Base-by-base conservation (phyloP, 164 flowering plant genomes). In the Magnolia officinalis region DNA sequence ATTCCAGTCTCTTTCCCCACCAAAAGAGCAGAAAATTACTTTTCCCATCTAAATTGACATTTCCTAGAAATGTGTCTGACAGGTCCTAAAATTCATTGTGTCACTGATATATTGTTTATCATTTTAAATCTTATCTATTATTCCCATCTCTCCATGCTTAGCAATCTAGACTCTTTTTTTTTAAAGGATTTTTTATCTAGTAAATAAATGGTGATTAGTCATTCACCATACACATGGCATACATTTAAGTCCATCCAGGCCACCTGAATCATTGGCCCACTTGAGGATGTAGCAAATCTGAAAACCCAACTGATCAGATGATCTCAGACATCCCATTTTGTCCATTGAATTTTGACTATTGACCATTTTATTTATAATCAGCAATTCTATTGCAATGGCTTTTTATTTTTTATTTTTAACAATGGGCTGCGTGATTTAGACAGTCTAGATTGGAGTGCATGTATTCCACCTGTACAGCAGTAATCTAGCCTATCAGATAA, bases 61-160 rank as follows among this genome's bases (percentile, higher is more conserved):
- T 72, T 72, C 49, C 64, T 72, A 55, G 74, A 55, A 16, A 23
- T 72, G 64, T 72, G 64, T 51, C 45, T 24, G 74, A 23, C 24
- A 59, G 21, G 23, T 23, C 52, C 50, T 24, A 72, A 49, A 50
- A 49, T 67, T 26, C 14, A 14, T 11, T 55, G 16, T 3, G 4
- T 16, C 61, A 14, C 61, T 16, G 61, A 37, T 37, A 37, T 37
- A 37, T 37, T 37, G 45, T 37, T 37, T 5, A 37, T 37, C 45
- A 37, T 37, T 37, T 55, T 55, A 16, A 55, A 16, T 11, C 4
- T 55, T 11, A 11, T 55, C 18, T 55, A 9, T 55, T 11, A 9
- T 11, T 55, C 61, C 0, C 61, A 55, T 55, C 16, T 55, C 1
- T 55, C 61, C 61, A 55, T 55, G 61, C 61, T 10, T 55, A 55